Base-by-base conservation (phyloP, 129 eudicot genomes). In the Tanacetum coccineum region DNA sequence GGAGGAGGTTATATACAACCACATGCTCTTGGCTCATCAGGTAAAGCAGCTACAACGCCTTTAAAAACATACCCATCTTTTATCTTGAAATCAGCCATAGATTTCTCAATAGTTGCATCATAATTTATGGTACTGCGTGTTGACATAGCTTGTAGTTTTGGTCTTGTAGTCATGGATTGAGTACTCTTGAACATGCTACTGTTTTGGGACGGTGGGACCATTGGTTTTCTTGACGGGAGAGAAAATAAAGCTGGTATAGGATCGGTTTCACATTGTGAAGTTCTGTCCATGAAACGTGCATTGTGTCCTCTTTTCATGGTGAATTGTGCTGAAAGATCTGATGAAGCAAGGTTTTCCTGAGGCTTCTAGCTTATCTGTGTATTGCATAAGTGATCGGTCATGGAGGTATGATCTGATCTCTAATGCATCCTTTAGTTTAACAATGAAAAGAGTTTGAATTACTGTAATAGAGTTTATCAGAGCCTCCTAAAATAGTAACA, bases 351-450 rank as follows among this genome's bases (percentile, higher is more conserved):
- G 84, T 50, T 89, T 89, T 48, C 83, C 79, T 0, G 96, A 78
- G 30, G 80, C 87, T n/a, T 89, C 96, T 32, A 89, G 84, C 76
- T 72, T 87, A 71, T 89, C 90, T 10, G 82, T 89, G 21, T 89
- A 89, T 59, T 81, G 87, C 87, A 85, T 85, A 53, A 89, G 71
- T 3, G 84, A 66, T n/a, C 90, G 96, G 51, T 89, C 93, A 40
- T 89, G 96, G 68, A 89, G 89, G 81, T 89, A 89, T 55, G 96
- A 81, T 76, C 96, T 89, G 72, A 89, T 83, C 80, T 83, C 89
- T 64, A 85, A 80, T 66, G 22, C n/a, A n/a, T n/a, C n/a, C n/a
- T n/a, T n/a, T n/a, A 25, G 53, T 45, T 45, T 55, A 26, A 51
- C 93, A 4, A 93, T n/a, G n/a, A n/a, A n/a, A n/a, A n/a, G n/a